These are phyloP conservation scores for Chaetoceros muelleri DNA, from an alignment of 108 stramenopile species.

Conservation along the genomic window DNA sequence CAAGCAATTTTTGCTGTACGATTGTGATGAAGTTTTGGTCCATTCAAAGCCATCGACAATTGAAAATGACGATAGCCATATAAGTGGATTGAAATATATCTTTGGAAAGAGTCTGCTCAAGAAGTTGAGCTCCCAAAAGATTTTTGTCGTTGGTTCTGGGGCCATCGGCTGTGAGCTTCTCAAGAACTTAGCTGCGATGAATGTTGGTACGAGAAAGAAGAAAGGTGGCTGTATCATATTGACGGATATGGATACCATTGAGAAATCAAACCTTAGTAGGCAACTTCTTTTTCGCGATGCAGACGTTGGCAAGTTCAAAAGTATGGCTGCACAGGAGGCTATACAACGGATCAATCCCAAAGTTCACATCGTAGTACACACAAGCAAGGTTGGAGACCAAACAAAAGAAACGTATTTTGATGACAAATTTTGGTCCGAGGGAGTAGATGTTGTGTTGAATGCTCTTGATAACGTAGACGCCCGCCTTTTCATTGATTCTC, in stretches of 20 bases:
- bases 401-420: slow-evolving; percentile 58
- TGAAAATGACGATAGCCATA: slow-evolving; percentile 2
- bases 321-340: slow-evolving; percentile 58
- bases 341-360: slow-evolving; percentile 44
- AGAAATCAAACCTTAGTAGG: slow-evolving; percentile 96
- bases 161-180: slow-evolving; percentile 97
- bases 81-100: slow-evolving; percentile 32
- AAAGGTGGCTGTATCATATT: slow-evolving; percentile 43
- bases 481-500: slow-evolving; percentile 69
- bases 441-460: slow-evolving; percentile 84
- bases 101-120: slow-evolving; percentile 36
- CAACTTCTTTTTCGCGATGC: slow-evolving; percentile 89
- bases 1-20: slow-evolving; percentile 76
- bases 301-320: slow-evolving; percentile 83
- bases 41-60: not conserved
- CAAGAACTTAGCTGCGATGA: slow-evolving; percentile 94
- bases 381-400: slow-evolving; percentile 66
- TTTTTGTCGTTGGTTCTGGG: slow-evolving; percentile 97
- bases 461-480: slow-evolving; percentile 99
- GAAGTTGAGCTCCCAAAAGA: slow-evolving; percentile 29
- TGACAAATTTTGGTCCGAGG: slow-evolving; percentile 72
- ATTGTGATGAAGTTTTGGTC: slow-evolving; percentile 78
- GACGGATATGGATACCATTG: slow-evolving; percentile 99
- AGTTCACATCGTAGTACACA: slow-evolving; percentile 58
- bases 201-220: slow-evolving; percentile 38